Percentiles rank a stretch among this genome's conserved stretches.
These are phyloP conservation scores for Apocynum venetum DNA, from an alignment of 257 asterid genomes.

Conservation along the genomic window DNA sequence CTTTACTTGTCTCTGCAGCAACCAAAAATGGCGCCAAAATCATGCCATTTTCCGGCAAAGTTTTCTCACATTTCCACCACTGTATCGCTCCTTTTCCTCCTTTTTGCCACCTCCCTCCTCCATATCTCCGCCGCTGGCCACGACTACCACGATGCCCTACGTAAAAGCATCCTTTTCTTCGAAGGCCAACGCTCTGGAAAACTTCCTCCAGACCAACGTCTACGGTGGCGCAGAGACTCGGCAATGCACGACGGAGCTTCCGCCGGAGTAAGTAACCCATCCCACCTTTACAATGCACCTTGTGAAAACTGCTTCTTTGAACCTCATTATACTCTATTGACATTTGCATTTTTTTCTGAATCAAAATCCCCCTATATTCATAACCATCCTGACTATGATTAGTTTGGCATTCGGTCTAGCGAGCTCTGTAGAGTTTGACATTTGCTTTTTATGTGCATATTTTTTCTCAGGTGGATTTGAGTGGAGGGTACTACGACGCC, in stretches of 20 bases:
- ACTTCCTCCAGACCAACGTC: constrained; percentile 75
- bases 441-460: too few relatives aligned
- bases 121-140: constrained; percentile 30
- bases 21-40: constrained; percentile 63
- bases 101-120: constrained; percentile 9
- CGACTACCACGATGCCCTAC: constrained; percentile 75
- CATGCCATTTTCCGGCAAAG: constrained; percentile 32
- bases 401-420: too few relatives aligned
- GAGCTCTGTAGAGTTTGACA: too few relatives aligned
- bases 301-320: background rate
- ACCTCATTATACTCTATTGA: too few relatives aligned
- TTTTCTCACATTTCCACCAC: constrained; percentile 22
- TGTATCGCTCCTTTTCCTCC: constrained; percentile 19
- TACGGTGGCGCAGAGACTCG: constrained; percentile 77
- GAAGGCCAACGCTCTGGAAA: constrained; percentile 95
- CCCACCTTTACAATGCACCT: background rate
- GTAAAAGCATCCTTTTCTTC: constrained; percentile 78
- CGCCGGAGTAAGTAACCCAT: constrained; percentile 42
- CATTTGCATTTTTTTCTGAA: too few relatives aligned
- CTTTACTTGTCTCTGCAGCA: constrained; percentile 34
- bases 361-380: too few relatives aligned
- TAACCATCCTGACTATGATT: too few relatives aligned
- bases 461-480: constrained; percentile 55
- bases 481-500: constrained; percentile 90
- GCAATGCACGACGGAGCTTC: constrained; percentile 78